Conservation (phyloP, 805 yeast genomes). For the Sugiyamaella floridensis region DNA sequence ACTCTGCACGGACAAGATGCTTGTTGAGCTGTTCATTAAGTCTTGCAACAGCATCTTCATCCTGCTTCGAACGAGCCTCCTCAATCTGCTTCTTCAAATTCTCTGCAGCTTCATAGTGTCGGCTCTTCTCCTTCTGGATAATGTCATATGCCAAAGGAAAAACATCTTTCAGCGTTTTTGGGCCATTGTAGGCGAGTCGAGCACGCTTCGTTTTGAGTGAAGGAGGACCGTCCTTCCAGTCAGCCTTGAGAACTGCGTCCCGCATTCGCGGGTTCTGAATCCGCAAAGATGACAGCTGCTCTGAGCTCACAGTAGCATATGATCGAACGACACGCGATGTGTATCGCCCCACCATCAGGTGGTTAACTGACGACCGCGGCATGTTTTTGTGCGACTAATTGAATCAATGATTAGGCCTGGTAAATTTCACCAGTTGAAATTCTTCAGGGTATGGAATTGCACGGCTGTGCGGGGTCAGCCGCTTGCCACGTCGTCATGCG, state of each 20-base stretch:
- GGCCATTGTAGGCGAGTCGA: constrained; percentile 49
- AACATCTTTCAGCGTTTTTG: constrained; percentile 61
- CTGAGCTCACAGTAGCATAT: neutral
- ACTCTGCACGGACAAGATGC: constrained; percentile 55
- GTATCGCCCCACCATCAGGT: neutral
- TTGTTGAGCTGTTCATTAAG: constrained; percentile 16
- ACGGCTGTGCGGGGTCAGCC: neutral
- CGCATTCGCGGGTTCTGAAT: constrained; percentile 16
- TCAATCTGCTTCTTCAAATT: constrained; percentile 29
- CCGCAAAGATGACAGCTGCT: constrained; percentile 6
- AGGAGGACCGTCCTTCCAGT: constrained; percentile 22
- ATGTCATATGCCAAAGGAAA: constrained; percentile 62
- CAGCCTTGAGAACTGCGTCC: constrained; percentile 20
- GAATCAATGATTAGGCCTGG: neutral
- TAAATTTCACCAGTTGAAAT: neutral
- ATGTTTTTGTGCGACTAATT: neutral
- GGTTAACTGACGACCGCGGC: neutral
- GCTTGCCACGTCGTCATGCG: neutral
- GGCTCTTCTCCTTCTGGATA: constrained; percentile 45
- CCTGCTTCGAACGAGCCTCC: constrained; percentile 11
- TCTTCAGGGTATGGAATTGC: neutral
- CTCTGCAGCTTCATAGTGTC: constrained; percentile 36
- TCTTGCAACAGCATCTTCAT: constrained; percentile 23
- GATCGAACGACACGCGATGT: neutral
- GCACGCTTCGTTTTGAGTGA: constrained; percentile 17